These are phyloP conservation scores for Taphrina communis DNA, from an alignment of 1,139 yeast species.

Conservation along the genomic window DNA sequence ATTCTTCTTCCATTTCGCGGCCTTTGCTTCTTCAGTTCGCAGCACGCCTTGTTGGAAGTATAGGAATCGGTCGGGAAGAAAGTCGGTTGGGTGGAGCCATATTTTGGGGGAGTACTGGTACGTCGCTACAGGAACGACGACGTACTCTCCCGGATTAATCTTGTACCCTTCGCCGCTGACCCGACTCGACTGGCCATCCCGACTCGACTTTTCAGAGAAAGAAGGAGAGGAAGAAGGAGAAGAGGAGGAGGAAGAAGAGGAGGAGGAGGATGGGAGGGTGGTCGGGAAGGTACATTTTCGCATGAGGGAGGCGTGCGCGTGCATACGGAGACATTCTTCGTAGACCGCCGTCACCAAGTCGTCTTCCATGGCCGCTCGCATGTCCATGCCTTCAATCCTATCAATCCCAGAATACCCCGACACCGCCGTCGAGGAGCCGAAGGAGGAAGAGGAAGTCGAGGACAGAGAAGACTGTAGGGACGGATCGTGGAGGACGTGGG, in stretches of 20 bases:
- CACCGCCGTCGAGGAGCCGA: no score
- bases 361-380: not conserved
- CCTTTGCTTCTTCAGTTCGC: not conserved
- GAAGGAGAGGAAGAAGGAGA: no score
- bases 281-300: not conserved
- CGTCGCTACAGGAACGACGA: constrained; percentile 5
- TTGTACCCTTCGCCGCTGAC: not conserved
- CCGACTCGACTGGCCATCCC: no score
- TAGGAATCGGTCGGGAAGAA: not conserved
- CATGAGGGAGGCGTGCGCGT: constrained; percentile 10
- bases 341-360: not conserved
- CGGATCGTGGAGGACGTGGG: not conserved
- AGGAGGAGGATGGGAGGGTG: no score
- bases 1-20: not conserved
- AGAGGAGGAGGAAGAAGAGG: no score
- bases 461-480: no score
- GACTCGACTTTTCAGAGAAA: no score
- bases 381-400: no score
- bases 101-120: constrained; percentile 1
- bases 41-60: not conserved
- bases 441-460: no score
- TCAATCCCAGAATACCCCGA: no score
- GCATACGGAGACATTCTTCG: constrained; percentile 8
- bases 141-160: not conserved
- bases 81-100: not conserved